A percentile compares a stretch with the other conserved stretches of the same genome.
These are phyloP conservation scores for Lentinus brumalis DNA, from an alignment of 768 basidiomycete genomes.

Conservation along the genomic window DNA sequence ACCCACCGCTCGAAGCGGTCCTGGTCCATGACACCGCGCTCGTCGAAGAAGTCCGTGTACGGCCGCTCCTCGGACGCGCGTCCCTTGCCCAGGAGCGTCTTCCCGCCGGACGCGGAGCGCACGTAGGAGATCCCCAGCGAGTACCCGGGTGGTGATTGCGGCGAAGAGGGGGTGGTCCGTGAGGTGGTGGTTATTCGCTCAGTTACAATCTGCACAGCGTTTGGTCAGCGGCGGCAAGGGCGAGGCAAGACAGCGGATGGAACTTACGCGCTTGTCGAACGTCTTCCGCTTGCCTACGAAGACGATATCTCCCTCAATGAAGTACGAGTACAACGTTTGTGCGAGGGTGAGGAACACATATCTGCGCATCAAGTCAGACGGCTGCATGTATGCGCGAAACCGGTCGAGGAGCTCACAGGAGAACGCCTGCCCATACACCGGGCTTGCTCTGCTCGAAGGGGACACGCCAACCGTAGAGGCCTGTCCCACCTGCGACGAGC, in stretches of 20 bases:
- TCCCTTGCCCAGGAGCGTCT: slow-evolving; percentile 77
- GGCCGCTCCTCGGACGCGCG: slow-evolving; percentile 56
- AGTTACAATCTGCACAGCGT: slow-evolving; percentile 70
- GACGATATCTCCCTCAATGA: slow-evolving; percentile 80
- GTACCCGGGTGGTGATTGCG: slow-evolving; percentile 64
- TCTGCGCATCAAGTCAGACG: slow-evolving; percentile 39
- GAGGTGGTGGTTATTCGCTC: slow-evolving; percentile 85
- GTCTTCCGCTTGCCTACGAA: slow-evolving; percentile 91
- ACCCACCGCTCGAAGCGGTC: slow-evolving; percentile 79
- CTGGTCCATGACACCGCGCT: slow-evolving; percentile 76
- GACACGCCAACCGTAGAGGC: slow-evolving; percentile 81
- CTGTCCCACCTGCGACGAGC: slow-evolving; percentile 78
- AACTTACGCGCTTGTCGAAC: slow-evolving; percentile 78
- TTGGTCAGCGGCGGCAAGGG: not conserved
- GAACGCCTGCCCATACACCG: slow-evolving; percentile 76
- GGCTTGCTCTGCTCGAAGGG: slow-evolving; percentile 91
- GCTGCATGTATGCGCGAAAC: not conserved
- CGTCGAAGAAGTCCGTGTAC: slow-evolving; percentile 82
- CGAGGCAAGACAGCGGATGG: not conserved
- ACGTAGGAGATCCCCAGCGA: slow-evolving; percentile 67
- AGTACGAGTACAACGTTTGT: slow-evolving; percentile 83
- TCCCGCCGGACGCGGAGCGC: slow-evolving; percentile 82
- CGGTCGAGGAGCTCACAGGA: slow-evolving; percentile 51
- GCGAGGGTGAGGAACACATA: slow-evolving; percentile 73
- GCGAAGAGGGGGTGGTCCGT: slow-evolving; percentile 57